A percentile compares a stretch with the other conserved stretches of the same genome.
phyloP scores from a whole-genome alignment of 805 yeast genomes.

The Candida odintsovae region DNA sequence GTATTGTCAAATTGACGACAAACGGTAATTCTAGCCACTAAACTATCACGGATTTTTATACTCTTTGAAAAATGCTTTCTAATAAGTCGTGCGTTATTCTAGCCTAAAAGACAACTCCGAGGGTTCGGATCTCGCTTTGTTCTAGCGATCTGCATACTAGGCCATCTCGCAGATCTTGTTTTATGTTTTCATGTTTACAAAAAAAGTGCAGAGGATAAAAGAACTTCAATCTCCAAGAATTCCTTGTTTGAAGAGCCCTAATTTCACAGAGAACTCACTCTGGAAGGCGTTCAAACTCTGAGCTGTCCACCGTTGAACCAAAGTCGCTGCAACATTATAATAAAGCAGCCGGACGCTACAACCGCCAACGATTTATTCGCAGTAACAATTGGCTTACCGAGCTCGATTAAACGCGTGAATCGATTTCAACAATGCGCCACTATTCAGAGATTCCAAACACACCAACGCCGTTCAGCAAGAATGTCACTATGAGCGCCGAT shows the following conservation, averaged over 20 bases:
- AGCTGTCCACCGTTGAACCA: not conserved
- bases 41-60: slow-evolving; percentile 21
- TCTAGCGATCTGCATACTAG: not conserved
- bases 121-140: no score
- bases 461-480: slow-evolving; percentile 18
- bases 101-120: not conserved
- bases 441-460: slow-evolving; percentile 21
- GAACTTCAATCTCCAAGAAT: not conserved
- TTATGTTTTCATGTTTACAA: not conserved
- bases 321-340: not conserved
- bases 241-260: not conserved
- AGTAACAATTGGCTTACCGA: not conserved
- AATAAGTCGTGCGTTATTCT: not conserved
- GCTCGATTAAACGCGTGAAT: not conserved
- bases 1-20: slow-evolving; percentile 15
- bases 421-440: slow-evolving; percentile 14
- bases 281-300: not conserved
- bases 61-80: not conserved
- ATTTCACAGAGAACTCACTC: not conserved
- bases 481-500: slow-evolving; percentile 2
- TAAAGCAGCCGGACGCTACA: no score
- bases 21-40: slow-evolving; percentile 25
- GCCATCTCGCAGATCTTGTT: not conserved
- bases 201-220: not conserved
- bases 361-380: no score